Evolutionary conservation across 23 red algal genomes (phyloP).

Genomic region (Gracilaria gracilis): DNA sequence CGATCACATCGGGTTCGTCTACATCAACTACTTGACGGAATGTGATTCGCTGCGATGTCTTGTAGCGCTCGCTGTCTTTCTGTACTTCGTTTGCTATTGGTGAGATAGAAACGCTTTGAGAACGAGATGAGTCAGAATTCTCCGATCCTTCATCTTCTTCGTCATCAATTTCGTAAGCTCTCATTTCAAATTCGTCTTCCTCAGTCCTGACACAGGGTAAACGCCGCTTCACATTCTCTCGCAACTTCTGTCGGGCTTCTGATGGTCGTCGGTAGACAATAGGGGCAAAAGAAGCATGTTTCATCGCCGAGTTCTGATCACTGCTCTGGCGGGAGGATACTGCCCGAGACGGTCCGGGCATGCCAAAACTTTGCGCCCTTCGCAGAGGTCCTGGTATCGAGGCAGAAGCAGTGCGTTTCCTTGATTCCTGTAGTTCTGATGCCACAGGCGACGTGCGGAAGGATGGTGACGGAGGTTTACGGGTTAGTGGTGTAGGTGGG

Average conservation of each 20-base stretch:
- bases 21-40: constrained; percentile 29
- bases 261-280: background rate
- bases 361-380: too few species aligned
- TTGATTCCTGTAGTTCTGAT: background rate
- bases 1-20: constrained; percentile 17
- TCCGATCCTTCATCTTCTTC: background rate
- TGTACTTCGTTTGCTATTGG: background rate
- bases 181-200: constrained; percentile 9
- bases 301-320: background rate
- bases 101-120: background rate
- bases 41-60: background rate
- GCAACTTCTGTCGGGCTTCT: constrained; percentile 21
- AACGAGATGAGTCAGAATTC: constrained; percentile 7
- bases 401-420: background rate
- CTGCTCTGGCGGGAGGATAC: background rate
- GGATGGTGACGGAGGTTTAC: background rate
- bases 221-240: constrained; percentile 26
- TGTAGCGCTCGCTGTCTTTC: background rate
- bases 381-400: background rate
- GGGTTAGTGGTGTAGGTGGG: background rate
- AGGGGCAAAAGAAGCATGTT: constrained; percentile 15
- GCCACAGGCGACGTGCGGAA: background rate
- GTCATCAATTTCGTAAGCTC: constrained; percentile 6
- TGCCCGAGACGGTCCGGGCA: background rate
- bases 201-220: background rate